A percentile compares a stretch with the other conserved stretches of the same genome.
These are phyloP conservation scores for Anaeramoeba ignava DNA, from an alignment of 78 protist genomes.

Conservation along the genomic window DNA sequence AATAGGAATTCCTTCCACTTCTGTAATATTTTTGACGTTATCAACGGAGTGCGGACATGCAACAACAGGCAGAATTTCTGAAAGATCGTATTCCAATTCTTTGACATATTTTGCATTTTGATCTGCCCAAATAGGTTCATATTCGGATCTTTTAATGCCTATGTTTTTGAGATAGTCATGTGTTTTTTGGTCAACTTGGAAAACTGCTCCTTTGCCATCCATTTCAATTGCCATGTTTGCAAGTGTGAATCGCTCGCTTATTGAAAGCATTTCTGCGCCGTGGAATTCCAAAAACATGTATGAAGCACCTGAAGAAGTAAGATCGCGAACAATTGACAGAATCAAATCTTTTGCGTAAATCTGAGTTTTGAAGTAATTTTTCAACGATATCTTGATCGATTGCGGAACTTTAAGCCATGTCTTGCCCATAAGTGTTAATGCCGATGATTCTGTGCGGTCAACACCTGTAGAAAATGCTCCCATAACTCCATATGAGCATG, in stretches of 20 bases:
- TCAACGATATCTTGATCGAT: too few relatives aligned
- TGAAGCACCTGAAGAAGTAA: constrained; percentile 49
- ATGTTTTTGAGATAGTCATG: constrained; percentile 46
- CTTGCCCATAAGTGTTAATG: too few relatives aligned
- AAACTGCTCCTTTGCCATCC: constrained; percentile 70
- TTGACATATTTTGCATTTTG: constrained; percentile 29
- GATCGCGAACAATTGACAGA: constrained; percentile 36
- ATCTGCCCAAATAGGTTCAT: constrained; percentile 31
- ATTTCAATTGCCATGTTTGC: constrained; percentile 81
- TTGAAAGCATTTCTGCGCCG: constrained; percentile 59
- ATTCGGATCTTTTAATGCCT: too few relatives aligned
- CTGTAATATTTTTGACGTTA: background rate
- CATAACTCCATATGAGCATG: constrained; percentile 46
- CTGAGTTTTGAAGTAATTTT: too few relatives aligned
- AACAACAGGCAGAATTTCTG: constrained; percentile 37
- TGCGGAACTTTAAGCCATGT: too few relatives aligned
- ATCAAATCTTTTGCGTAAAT: constrained; percentile 41
- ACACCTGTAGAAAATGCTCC: constrained; percentile 49
- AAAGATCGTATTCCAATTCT: constrained; percentile 25
- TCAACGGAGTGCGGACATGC: constrained; percentile 18
- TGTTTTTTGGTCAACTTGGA: constrained; percentile 62
- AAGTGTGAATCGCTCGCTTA: constrained; percentile 75
- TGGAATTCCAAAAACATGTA: constrained; percentile 72
- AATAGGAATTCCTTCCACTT: background rate
- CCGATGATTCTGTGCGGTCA: too few relatives aligned